Base-by-base conservation (phyloP, 371 early-diverging fungal genomes). In the Catenaria anguillulae region DNA sequence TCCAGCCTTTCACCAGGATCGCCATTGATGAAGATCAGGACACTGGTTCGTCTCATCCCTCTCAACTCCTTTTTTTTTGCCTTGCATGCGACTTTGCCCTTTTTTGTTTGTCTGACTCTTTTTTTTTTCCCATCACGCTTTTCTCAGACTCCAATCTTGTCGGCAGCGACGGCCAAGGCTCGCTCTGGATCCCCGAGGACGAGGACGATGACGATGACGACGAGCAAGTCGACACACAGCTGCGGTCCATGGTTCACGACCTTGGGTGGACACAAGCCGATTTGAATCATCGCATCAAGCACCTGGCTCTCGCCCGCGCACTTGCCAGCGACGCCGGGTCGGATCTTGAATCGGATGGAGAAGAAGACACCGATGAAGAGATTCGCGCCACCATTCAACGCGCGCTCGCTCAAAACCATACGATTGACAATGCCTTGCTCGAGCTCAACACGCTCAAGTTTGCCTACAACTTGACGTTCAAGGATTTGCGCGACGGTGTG, bases 371-470 rank as follows among this genome's bases (percentile, higher is more conserved):
- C 35, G 65, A 59, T 29, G 70, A 66, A 48, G 97, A 96, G 75
- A 82, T 89, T 33, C 71, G 75, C 1, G 78, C 78, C 64, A 92
- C 92, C 0, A 67, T 93, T 58, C 83, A 86, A 33, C 79, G 93
- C 21, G 88, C 91, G 15, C 77, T 93, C 64, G 76, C 73, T 33
- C 89, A 92, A 61, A 74, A 80, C 50, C 90, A 88, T 66, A 68
- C 75, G 1, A 78, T 86, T 15, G 90, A 89, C 33, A 82, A 83
- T 62, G 83, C 92, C 10, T 79, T 81, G 17, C 70, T 92, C 23
- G 96, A 97, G 75, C 77, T 95, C 35, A 93, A 90, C 60, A 84
- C 91, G 12, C 72, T 90, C 63, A 88, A 93, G 65, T 86, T 94
- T 87, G 85, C 93, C 8, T 83, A 81, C 66, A 86, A 94, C 68